These are phyloP conservation scores for Debaryomycetaceae sp. DNA, from an alignment of 1,139 yeast genomes.

Conservation along the genomic window DNA sequence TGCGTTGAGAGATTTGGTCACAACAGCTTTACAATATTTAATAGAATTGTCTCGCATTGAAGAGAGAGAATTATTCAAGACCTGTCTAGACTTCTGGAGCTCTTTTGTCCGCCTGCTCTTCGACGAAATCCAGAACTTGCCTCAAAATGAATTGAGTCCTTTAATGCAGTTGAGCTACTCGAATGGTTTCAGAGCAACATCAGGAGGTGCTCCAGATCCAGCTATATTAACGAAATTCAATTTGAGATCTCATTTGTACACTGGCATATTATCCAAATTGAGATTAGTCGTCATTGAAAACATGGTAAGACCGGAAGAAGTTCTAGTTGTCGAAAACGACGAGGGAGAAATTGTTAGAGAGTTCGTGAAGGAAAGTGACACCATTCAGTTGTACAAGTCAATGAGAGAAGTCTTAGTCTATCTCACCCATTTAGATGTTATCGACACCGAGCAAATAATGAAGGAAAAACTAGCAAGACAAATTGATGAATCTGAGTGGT, in stretches of 20 bases:
- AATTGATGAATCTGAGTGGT: constrained; percentile 97
- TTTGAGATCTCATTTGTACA: constrained; percentile 80
- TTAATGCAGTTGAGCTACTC: constrained; percentile 67
- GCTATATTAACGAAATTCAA: constrained; percentile 70
- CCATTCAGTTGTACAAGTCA: constrained; percentile 89
- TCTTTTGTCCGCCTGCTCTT: constrained; percentile 76
- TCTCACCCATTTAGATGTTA: constrained; percentile 90
- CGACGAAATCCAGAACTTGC: constrained; percentile 80
- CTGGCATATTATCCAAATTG: constrained; percentile 70
- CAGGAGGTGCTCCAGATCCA: constrained; percentile 88
- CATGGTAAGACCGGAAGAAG: constrained; percentile 99
- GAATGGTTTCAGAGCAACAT: constrained; percentile 40
- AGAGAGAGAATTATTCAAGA: constrained; percentile 93
- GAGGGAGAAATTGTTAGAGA: constrained; percentile 99
- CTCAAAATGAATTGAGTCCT: constrained; percentile 69
- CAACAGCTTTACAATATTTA: constrained; percentile 75
- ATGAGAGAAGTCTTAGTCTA: constrained; percentile 95
- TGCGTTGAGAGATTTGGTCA: constrained; percentile 53
- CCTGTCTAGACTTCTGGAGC: constrained; percentile 93
- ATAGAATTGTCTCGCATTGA: constrained; percentile 86
- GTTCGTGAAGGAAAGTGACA: constrained; percentile 94
- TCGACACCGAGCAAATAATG: constrained; percentile 93
- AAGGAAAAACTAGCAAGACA: constrained; percentile 85
- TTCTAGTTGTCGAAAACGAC: constrained; percentile 91
- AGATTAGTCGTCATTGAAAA: constrained; percentile 91